Evolutionary conservation across 2,329 filamentous ascomycete species (phyloP), one percentile per base, ranked within the genome.

Genomic region (Verticillium nubilum): DNA sequence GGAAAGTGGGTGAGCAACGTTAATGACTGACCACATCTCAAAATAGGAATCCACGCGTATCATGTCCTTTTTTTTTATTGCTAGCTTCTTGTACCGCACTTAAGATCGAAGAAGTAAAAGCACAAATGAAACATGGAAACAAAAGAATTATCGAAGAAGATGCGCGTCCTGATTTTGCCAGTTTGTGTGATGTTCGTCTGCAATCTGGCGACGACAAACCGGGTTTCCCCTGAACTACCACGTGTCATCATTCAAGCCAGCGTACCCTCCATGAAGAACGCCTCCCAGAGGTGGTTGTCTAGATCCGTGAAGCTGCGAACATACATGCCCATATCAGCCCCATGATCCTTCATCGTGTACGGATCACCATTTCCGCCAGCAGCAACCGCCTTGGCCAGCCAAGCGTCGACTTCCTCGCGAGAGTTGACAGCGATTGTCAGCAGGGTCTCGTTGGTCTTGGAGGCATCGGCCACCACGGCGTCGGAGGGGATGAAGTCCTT

Each of bases 271-370:
- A 47, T 47, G 42, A 12, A 47, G 19, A 56, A 33, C 19, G 58
- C 62, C 60, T 68, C 66, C 66, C 66, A 67, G n/a, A 66, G 64
- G 54, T 68, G 64, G 2, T 65, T 65, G 59, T 66, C 65, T 42
- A 64, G n/a, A 33, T 68, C 65, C 26, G 62, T 58, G 52, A 65
- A 66, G 27, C 63, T 65, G 17, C 66, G 63, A 3, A 59, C 52
- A 42, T 68, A 68, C 61, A 68, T 61, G 12, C 64, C 63, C 13
- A 52, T 54, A 3, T 54, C 59, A n/a, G 55, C 52, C 2, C 66
- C 66, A 52, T 65, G 59, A 5, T 57, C 56, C 15, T 59, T 28
- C 37, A 66, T 54, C 5, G 29, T 58, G 29, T 62, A 68, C 1
- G 65, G 66, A 37, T 68, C 65, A 13, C 50, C 50, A 53, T 58